phyloP scores from a whole-genome alignment of 139 green algal genomes.

The Medakamo hakoo region DNA sequence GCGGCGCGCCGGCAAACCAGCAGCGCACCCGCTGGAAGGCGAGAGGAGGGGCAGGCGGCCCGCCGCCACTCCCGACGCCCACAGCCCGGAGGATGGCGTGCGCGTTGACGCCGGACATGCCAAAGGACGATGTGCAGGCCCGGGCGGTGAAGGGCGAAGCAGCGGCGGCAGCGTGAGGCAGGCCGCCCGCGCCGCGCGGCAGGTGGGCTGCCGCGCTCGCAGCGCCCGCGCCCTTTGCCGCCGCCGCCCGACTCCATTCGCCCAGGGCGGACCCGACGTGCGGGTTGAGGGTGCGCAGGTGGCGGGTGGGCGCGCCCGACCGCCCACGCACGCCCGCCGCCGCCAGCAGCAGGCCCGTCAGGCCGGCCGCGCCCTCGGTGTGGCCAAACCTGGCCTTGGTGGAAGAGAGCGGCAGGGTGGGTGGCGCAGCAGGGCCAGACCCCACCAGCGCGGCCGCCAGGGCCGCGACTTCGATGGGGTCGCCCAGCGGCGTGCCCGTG shows the following conservation, averaged over 20 bases:
- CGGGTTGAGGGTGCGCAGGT: slow-evolving; percentile 49
- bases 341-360: slow-evolving; percentile 46
- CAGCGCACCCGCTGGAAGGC: not conserved
- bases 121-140: slow-evolving; percentile 19
- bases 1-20: slow-evolving; percentile 7
- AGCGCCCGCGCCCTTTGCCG: not conserved
- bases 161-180: too few relatives aligned
- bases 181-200: too few relatives aligned
- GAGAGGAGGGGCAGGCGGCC: not conserved
- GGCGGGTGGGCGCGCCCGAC: slow-evolving; percentile 16
- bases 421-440: not conserved
- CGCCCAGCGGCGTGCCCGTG: slow-evolving; percentile 29
- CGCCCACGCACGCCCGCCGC: slow-evolving; percentile 2
- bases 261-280: slow-evolving; percentile 24
- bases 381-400: slow-evolving; percentile 37
- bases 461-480: slow-evolving; percentile 27
- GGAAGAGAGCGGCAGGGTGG: slow-evolving; percentile 13
- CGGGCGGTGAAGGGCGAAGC: too few relatives aligned
- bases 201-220: not conserved
- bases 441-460: slow-evolving; percentile 1
- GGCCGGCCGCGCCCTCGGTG: slow-evolving; percentile 32
- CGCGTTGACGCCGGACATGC: slow-evolving; percentile 31
- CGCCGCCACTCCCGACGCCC: not conserved
- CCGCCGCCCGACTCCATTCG: slow-evolving; percentile 2
- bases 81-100: slow-evolving; percentile 6